Evolutionary conservation across 1,284 basidiomycete genomes (phyloP).

Genomic region (Pterulicium gracile): DNA sequence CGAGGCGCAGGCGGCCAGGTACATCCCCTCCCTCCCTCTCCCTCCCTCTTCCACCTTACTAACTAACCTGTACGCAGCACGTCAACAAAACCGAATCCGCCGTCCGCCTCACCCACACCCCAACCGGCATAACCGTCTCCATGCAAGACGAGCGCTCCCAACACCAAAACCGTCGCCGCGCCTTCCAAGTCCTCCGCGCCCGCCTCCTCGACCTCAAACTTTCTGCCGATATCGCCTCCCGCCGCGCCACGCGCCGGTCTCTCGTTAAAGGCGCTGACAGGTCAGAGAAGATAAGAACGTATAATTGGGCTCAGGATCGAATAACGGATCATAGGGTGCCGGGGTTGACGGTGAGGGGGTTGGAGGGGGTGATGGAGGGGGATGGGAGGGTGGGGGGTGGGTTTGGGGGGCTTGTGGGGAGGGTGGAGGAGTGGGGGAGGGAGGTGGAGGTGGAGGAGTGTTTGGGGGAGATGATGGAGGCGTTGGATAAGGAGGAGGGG

Average conservation of each 20-base stretch:
- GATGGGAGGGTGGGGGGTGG: no score
- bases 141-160: slow-evolving; percentile 99
- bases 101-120: slow-evolving; percentile 89
- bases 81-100: slow-evolving; percentile 99
- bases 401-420: not conserved
- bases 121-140: slow-evolving; percentile 90
- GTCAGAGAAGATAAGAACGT: slow-evolving; percentile 90
- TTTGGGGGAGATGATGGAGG: not conserved
- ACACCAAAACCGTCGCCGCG: slow-evolving; percentile 84
- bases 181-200: slow-evolving; percentile 79
- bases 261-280: slow-evolving; percentile 76
- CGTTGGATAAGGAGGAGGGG: no score
- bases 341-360: slow-evolving; percentile 68
- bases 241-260: slow-evolving; percentile 57
- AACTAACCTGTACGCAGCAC: slow-evolving; percentile 62
- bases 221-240: slow-evolving; percentile 55
- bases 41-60: no score
- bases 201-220: slow-evolving; percentile 76
- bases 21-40: slow-evolving; percentile 10
- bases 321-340: slow-evolving; percentile 88
- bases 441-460: not conserved
- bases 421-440: not conserved
- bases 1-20: slow-evolving; percentile 96
- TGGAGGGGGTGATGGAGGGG: slow-evolving; percentile 71
- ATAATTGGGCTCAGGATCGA: slow-evolving; percentile 88